A percentile compares a stretch with the other conserved stretches of the same genome.
Conservation (phyloP, 192 early-diverging fungal species). For the Umbelopsis isabellina region DNA sequence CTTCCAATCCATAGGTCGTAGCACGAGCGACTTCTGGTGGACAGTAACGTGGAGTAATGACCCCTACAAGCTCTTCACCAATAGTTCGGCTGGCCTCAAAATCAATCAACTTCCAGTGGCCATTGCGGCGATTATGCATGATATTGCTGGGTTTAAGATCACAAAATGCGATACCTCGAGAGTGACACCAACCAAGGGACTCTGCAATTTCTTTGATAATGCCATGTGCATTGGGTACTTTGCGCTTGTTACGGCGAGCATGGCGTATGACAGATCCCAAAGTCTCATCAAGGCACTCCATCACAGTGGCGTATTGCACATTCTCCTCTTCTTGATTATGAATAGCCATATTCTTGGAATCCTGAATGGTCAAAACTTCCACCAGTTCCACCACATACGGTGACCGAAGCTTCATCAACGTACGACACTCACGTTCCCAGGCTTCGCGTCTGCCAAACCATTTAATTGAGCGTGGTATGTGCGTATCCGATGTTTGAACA, state of each 20-base stretch:
- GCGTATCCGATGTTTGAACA: conserved; percentile 39
- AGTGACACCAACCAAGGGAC: conserved; percentile 51
- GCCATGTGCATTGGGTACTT: conserved; percentile 15
- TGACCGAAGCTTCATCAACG: conserved; percentile 44
- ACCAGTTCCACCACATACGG: conserved; percentile 47
- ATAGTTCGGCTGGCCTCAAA: conserved; percentile 51
- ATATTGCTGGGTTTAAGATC: conserved; percentile 59
- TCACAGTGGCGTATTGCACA: conserved; percentile 42
- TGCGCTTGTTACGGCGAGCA: conserved; percentile 30
- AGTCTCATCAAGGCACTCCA: conserved; percentile 55
- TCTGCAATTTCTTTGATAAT: conserved; percentile 46
- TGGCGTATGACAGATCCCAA: conserved; percentile 42
- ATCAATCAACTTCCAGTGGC: conserved; percentile 55
- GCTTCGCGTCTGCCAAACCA: conserved; percentile 54
- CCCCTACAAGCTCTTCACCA: conserved; percentile 49
- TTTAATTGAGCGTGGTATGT: conserved; percentile 31
- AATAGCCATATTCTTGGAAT: conserved; percentile 33
- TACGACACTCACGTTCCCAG: conserved; percentile 55
- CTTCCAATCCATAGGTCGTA: conserved; percentile 49
- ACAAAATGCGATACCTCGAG: conserved; percentile 51
- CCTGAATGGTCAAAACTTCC: conserved; percentile 54
- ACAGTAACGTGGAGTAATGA: conserved; percentile 55
- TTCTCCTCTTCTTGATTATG: conserved; percentile 19
- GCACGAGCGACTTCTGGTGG: conserved; percentile 53
- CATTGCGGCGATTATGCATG: conserved; percentile 46